These are phyloP conservation scores for Martensiomyces pterosporus DNA, from an alignment of 192 early-diverging fungal species.

Conservation along the genomic window DNA sequence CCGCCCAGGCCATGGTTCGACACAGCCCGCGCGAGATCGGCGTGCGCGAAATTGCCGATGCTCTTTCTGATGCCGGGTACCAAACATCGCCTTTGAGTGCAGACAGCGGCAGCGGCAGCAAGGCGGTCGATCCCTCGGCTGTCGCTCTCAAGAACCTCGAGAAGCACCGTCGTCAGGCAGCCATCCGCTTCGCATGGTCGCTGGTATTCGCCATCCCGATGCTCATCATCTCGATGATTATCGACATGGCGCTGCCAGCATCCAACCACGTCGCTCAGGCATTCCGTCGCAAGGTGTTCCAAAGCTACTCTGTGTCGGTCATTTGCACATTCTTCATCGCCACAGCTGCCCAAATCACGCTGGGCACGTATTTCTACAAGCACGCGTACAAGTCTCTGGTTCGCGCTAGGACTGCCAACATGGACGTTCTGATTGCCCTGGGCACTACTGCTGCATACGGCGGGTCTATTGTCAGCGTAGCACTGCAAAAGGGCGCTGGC, in stretches of 20 bases:
- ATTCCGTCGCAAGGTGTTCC: constrained; percentile 41
- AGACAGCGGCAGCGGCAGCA: constrained; percentile 36
- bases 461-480: constrained; percentile 69
- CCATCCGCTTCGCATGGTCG: constrained; percentile 55
- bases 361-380: constrained; percentile 77
- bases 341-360: constrained; percentile 82
- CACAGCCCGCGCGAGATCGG: constrained; percentile 64
- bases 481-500: constrained; percentile 47
- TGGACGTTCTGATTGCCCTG: constrained; percentile 90
- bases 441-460: constrained; percentile 82
- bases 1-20: constrained; percentile 65
- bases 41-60: constrained; percentile 72
- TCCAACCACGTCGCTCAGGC: constrained; percentile 26
- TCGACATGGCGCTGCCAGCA: constrained; percentile 50
- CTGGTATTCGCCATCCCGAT: constrained; percentile 78
- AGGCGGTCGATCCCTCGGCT: constrained; percentile 54
- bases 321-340: constrained; percentile 68
- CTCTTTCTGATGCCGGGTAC: constrained; percentile 74
- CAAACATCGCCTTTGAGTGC: constrained; percentile 53
- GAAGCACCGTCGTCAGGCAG: constrained; percentile 76
- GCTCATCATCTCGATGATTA: constrained; percentile 55
- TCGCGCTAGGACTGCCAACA: constrained; percentile 77
- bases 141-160: constrained; percentile 68
- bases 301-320: constrained; percentile 33
- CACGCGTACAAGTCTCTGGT: constrained; percentile 73